A percentile compares a stretch with the other conserved stretches of the same genome.
phyloP scores from a whole-genome alignment of 208 protist species.

The Leishmania braziliensis region DNA sequence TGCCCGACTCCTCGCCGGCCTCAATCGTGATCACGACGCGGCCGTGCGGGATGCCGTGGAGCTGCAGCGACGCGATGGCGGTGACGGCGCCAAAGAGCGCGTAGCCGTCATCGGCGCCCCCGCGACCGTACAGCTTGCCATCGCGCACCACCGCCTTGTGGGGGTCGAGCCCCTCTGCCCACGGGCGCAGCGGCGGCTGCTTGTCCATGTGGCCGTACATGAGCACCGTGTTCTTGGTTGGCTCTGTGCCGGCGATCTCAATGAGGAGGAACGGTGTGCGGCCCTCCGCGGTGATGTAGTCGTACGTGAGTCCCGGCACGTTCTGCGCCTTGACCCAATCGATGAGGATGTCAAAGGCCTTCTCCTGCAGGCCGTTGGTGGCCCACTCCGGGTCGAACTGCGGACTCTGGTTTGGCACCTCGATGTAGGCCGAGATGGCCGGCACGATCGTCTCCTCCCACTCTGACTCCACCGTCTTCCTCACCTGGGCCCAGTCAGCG shows the following conservation, averaged over 20 bases:
- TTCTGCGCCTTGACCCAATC: conserved; percentile 85
- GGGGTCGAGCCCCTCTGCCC: conserved; percentile 89
- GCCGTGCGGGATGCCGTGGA: conserved; percentile 81
- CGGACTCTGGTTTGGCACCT: conserved; percentile 95
- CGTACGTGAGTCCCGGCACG: conserved; percentile 73
- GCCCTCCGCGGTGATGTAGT: conserved; percentile 75
- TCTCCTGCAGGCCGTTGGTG: conserved; percentile 88
- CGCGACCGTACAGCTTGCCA: conserved; percentile 92
- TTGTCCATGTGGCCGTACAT: conserved; percentile 98
- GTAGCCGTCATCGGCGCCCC: no score
- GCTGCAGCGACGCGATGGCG: conserved; percentile 44
- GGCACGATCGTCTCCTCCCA: conserved; percentile 90
- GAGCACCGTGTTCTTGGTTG: conserved; percentile 77
- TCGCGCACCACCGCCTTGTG: conserved; percentile 85
- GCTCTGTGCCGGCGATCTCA: conserved; percentile 69
- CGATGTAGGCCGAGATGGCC: conserved; percentile 85
- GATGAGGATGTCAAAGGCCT: conserved; percentile 87
- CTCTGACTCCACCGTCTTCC: conserved; percentile 53
- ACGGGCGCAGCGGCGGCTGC: conserved; percentile 94
- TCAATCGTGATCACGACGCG: conserved; percentile 90
- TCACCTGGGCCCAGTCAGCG: conserved; percentile 58
- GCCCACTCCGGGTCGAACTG: conserved; percentile 86
- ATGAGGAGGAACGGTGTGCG: conserved; percentile 87
- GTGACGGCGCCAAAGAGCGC: no score
- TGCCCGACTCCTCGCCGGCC: conserved; percentile 92